A percentile compares a stretch with the other conserved stretches of the same genome.
Evolutionary conservation across 768 basidiomycete genomes (phyloP).

Genomic region (Cyathus striatus): DNA sequence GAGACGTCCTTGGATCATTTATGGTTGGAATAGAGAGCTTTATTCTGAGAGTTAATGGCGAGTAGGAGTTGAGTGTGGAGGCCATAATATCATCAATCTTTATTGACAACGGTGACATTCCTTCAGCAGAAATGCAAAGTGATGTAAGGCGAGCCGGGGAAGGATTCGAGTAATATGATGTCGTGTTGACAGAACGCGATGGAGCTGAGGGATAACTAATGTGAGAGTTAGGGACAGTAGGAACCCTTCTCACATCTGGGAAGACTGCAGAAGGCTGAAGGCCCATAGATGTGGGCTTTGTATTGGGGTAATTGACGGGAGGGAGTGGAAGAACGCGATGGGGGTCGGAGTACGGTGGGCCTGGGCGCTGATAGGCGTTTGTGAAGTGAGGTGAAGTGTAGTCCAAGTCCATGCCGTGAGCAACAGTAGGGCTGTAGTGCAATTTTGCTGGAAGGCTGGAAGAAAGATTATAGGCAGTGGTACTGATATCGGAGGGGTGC

Average conservation of each 20-base stretch:
- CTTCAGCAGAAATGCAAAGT: slow-evolving; percentile 19
- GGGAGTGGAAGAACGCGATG: background rate
- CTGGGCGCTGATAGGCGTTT: background rate
- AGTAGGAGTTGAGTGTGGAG: slow-evolving; percentile 28
- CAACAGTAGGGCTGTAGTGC: background rate
- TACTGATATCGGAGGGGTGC: slow-evolving; percentile 20
- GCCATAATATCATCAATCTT: slow-evolving; percentile 51
- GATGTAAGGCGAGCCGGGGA: slow-evolving; percentile 11
- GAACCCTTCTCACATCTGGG: background rate
- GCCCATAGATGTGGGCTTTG: background rate
- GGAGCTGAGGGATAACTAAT: background rate
- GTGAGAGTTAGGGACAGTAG: background rate
- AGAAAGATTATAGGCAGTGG: background rate
- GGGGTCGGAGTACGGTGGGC: background rate
- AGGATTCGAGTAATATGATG: slow-evolving; percentile 5
- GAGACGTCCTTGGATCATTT: slow-evolving; percentile 45
- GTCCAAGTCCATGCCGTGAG: background rate
- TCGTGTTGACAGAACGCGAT: slow-evolving; percentile 1
- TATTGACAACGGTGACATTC: slow-evolving; percentile 59
- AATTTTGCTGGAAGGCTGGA: background rate
- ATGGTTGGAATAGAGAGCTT: slow-evolving; percentile 53
- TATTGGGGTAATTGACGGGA: background rate
- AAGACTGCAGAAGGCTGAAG: background rate
- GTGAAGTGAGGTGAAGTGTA: background rate
- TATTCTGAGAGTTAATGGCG: slow-evolving; percentile 49